These are phyloP conservation scores for Rhodotorula sp. DNA, from an alignment of 1,284 basidiomycete species.

Conservation along the genomic window DNA sequence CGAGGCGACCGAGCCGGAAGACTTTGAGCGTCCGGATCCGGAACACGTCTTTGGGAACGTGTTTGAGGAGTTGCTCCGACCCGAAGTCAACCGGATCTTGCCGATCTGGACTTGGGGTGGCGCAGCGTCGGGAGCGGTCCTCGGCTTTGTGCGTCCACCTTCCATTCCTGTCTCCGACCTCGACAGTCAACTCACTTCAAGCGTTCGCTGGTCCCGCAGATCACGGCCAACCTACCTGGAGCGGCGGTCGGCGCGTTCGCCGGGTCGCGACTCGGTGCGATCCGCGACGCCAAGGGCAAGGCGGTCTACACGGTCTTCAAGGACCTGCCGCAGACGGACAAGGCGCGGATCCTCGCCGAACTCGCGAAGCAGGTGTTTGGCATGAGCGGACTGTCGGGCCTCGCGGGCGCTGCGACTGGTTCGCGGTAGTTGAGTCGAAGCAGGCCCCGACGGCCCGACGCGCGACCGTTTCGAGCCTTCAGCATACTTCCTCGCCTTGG, in stretches of 20 bases:
- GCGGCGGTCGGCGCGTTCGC: slow-evolving; percentile 63
- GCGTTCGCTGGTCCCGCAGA: slow-evolving; percentile 45
- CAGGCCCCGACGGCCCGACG: too few species aligned
- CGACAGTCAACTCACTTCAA: neutral
- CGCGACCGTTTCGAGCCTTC: too few species aligned
- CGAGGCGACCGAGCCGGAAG: slow-evolving; percentile 16
- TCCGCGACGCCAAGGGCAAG: slow-evolving; percentile 90
- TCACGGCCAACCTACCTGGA: slow-evolving; percentile 83
- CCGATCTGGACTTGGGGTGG: slow-evolving; percentile 78
- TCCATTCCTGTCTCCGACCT: neutral
- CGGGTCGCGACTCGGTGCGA: slow-evolving; percentile 79
- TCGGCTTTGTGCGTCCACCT: slow-evolving; percentile 61
- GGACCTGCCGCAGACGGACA: slow-evolving; percentile 57
- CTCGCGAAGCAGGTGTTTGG: slow-evolving; percentile 88
- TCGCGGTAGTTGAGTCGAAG: neutral
- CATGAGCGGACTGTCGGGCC: slow-evolving; percentile 18
- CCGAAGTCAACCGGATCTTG: slow-evolving; percentile 60
- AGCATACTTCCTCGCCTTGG: neutral
- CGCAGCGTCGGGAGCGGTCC: slow-evolving; percentile 59
- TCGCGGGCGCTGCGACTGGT: neutral
- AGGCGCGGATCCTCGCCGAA: slow-evolving; percentile 64
- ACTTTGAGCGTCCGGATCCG: slow-evolving; percentile 64
- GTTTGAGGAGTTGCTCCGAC: slow-evolving; percentile 77
- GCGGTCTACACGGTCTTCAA: slow-evolving; percentile 90
- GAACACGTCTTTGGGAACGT: slow-evolving; percentile 81